A percentile compares a stretch with the other conserved stretches of the same genome.
Conservation (phyloP, 176 grass and related monocot species). For the Thalia dealbata region DNA sequence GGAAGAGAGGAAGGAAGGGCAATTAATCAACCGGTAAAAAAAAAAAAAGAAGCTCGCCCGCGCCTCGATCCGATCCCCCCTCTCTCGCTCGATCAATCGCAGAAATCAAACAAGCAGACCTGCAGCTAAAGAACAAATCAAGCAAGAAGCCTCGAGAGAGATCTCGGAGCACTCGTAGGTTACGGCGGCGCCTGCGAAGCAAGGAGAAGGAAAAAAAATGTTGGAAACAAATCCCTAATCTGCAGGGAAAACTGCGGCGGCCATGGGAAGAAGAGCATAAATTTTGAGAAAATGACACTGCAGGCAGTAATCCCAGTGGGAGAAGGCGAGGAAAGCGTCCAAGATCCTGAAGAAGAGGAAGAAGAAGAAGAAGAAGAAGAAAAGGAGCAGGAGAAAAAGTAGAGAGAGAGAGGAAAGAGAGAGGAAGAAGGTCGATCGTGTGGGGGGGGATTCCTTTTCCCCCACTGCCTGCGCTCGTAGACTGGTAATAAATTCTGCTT, state of each 20-base stretch:
- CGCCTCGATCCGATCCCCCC: too few relatives aligned
- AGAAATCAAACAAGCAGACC: background rate
- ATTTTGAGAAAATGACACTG: too few relatives aligned
- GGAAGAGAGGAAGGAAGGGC: background rate
- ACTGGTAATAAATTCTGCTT: slow-evolving; percentile 22
- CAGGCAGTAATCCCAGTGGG: too few relatives aligned
- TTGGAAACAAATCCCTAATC: background rate
- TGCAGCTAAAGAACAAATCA: background rate
- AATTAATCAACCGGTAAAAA: slow-evolving; percentile 18
- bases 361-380: background rate
- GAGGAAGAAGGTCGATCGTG: slow-evolving; percentile 28
- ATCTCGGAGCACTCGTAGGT: background rate
- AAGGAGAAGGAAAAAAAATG: slow-evolving; percentile 6
- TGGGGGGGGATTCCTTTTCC: slow-evolving; percentile 62
- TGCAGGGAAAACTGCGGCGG: background rate
- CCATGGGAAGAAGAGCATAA: too few relatives aligned
- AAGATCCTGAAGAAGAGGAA: background rate
- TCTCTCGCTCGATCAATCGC: background rate
- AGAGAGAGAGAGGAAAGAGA: slow-evolving; percentile 33
- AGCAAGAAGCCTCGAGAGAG: background rate
- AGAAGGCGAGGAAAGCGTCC: too few relatives aligned
- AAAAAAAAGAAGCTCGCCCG: background rate
- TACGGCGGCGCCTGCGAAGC: background rate
- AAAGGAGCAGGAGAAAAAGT: background rate
- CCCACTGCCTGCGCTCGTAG: slow-evolving; percentile 48